Base-by-base conservation (phyloP, 805 yeast genomes). In the Candida andamanensis region DNA sequence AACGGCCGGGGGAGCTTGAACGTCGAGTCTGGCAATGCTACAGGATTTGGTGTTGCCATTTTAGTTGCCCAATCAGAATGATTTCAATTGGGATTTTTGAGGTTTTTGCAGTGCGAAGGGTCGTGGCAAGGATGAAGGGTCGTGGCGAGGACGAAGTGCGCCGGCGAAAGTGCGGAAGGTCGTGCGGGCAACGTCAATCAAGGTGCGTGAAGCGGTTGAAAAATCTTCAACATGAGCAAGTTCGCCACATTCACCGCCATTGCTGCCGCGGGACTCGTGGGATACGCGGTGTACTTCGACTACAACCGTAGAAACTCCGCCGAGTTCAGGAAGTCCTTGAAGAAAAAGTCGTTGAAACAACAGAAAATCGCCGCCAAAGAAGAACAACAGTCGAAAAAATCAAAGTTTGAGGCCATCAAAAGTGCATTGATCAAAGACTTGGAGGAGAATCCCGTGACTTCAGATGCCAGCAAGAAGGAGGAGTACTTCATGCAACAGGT, bases 201-300 rank as follows among this genome's bases (percentile, higher is more conserved):
- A 11, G 22, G 8, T 11, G 22, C 11, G 22, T n/a, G 13, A 23
- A 8, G 12, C 8, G 26, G 6, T 23, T 23, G 10, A 14, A 23
- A 25, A 7, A 6, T 22, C 26, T 16, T 17, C 30, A 34, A 11
- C 14, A 41, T 41, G 45, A 34, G 40, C 12, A 42, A 29, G 33
- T 24, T 37, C 15, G 39, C 34, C 25, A 53, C 68, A 12, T 35
- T 62, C 39, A 60, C 65, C 18, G 60, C 68, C 19, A 54, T 69
- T 29, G 64, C 72, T 13, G 74, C 80, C 17, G 61, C 78, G 17
- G 78, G 81, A 22, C 54, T 71, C 12, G 57, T 77, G 29, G 86
- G 84, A 12, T 90, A 92, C 63, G 85, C 90, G 35, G 66, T 77
- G 23, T 92, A 85, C 67, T 94, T 94, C 53, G 99, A 92, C 65